Base-by-base conservation (phyloP, 2,329 filamentous ascomycete genomes). In the Leptographium flavum region DNA sequence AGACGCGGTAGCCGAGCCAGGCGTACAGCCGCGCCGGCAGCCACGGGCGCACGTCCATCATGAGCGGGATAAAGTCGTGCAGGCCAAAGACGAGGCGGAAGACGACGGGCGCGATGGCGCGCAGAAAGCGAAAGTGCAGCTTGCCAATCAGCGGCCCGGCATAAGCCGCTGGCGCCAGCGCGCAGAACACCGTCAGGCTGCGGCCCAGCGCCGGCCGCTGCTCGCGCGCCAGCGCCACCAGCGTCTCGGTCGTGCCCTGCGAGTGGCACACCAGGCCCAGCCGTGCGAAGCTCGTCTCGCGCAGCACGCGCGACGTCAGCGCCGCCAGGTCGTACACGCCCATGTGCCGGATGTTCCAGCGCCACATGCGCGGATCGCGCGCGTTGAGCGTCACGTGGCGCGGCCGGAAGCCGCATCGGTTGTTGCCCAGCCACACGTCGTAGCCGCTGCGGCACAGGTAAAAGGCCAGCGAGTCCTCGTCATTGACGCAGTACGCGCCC, bases 401-500 rank as follows among this genome's bases (percentile, higher is more conserved):
- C 0, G 90, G 88, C 0, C 74, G 67, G 61, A 92, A 87, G 1
- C 88, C 88, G 57, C 87, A 94, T 19, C 90, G 75, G 58, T 94
- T 95, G 63, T 94, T 94, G 5, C 90, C 90, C 15, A 95, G 70
- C 88, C 88, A 96, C 33, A 96, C 86, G 59, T 96, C 90, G 61
- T 87, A 95, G 1, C 88, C 88, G 0, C 83, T 79, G 62, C 94
- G 94, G 61, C 84, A 87, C 8, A 96, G 77, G 65, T 82, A 94
- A 62, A 95, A 95, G 1, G 90, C 88, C 8, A 95, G 71, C 23
- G 83, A 90, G 53, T 87, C 79, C 50, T 94, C 87, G 55, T 94
- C 88, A 58, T 90, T 94, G 52, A 81, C 80, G 60, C 87, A 94
- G 58, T 87, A 95, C 0, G 88, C 84, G 4, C 90, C 88, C 0